A percentile compares a stretch with the other conserved stretches of the same genome.
These are phyloP conservation scores for Candida boidinii DNA, from an alignment of 805 yeast genomes.

Conservation along the genomic window DNA sequence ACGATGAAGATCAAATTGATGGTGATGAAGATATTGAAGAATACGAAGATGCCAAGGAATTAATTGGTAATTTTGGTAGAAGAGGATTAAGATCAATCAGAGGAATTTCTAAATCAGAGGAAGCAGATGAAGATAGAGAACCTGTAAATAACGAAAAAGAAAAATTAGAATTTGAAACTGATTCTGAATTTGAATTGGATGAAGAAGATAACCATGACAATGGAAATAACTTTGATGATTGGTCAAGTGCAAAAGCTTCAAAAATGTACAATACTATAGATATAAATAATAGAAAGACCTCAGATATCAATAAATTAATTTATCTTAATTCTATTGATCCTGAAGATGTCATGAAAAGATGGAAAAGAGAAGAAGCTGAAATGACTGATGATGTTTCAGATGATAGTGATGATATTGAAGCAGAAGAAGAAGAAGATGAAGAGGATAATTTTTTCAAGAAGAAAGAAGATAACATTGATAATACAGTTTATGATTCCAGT, in stretches of 20 bases:
- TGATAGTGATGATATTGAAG: too few species aligned
- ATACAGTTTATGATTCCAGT: constrained; percentile 28
- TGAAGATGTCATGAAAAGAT: constrained; percentile 58
- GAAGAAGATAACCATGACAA: constrained; percentile 31
- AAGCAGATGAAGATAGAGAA: constrained; percentile 12
- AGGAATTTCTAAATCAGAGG: constrained; percentile 31
- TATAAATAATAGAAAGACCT: constrained; percentile 39
- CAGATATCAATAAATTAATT: constrained; percentile 77
- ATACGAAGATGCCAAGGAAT: constrained; percentile 28
- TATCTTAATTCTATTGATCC: constrained; percentile 77
- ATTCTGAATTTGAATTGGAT: constrained; percentile 35
- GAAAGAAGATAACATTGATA: constrained; percentile 26
- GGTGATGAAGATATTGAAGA: constrained; percentile 38
- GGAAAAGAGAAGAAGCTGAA: constrained; percentile 50
- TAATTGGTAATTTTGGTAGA: constrained; percentile 31
- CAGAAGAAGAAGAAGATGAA: constrained; percentile 31
- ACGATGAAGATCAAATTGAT: constrained; percentile 36
- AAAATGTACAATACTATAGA: too few species aligned
- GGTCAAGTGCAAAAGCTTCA: too few species aligned
- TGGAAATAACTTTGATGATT: constrained; percentile 50
- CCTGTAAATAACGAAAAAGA: constrained; percentile 11
- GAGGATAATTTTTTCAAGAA: constrained; percentile 49
- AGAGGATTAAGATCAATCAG: constrained; percentile 32
- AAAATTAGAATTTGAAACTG: constrained; percentile 39
- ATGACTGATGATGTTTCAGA: constrained; percentile 26